These are phyloP conservation scores for Sordaria brevicollis DNA, from an alignment of 495 filamentous ascomycete genomes.

Conservation along the genomic window DNA sequence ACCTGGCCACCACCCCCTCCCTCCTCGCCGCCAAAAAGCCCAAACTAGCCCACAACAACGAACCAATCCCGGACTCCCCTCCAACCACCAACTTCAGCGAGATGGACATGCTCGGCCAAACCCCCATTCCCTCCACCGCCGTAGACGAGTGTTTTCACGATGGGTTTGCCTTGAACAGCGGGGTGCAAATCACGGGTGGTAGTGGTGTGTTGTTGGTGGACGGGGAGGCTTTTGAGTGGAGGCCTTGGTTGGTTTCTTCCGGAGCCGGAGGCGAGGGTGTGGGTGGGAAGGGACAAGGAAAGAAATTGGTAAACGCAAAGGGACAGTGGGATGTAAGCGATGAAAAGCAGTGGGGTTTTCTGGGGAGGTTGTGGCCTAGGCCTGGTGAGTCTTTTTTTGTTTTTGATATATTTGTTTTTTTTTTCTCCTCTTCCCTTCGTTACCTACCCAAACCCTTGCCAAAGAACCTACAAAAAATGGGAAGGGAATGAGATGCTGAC, in stretches of 20 bases:
- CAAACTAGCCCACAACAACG: constrained; percentile 9
- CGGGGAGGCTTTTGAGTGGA: constrained; percentile 83
- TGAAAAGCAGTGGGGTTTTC: constrained; percentile 60
- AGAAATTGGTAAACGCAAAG: constrained; percentile 55
- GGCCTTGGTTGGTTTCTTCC: constrained; percentile 52
- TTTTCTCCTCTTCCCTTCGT: constrained; percentile 1
- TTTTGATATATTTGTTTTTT: constrained; percentile 1
- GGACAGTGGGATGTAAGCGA: constrained; percentile 69
- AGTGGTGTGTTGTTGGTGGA: constrained; percentile 64
- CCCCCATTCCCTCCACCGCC: constrained; percentile 64
- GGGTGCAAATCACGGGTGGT: constrained; percentile 52
- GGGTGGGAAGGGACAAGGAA: constrained; percentile 1
- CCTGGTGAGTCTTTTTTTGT: constrained; percentile 53
- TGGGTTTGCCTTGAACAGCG: constrained; percentile 76
- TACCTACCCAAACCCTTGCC: neutral
- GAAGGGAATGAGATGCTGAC: constrained; percentile 1
- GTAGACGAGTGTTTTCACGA: constrained; percentile 70
- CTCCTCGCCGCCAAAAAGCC: neutral
- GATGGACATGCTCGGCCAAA: constrained; percentile 70
- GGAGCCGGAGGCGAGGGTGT: neutral
- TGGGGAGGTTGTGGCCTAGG: constrained; percentile 78
- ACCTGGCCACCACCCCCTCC: neutral
- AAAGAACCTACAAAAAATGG: too few species aligned
- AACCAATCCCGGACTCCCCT: constrained; percentile 9
- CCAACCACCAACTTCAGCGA: constrained; percentile 59